Percentiles rank a stretch among this genome's conserved stretches.
phyloP scores from a whole-genome alignment of 345 rosid genomes.

The Populus simonii region DNA sequence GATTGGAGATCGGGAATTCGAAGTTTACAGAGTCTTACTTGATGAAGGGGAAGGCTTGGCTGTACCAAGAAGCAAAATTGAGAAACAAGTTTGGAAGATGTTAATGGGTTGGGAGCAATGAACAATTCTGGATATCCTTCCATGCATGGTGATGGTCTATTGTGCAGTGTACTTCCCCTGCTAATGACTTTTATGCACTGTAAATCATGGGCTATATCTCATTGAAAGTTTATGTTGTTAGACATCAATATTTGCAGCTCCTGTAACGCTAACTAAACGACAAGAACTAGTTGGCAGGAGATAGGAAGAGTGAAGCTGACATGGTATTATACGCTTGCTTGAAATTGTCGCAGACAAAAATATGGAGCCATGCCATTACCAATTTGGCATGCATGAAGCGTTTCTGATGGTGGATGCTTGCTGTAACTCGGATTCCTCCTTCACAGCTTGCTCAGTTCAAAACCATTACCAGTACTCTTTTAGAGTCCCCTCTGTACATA shows the following conservation, averaged over 20 bases:
- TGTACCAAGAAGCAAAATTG: constrained; percentile 48
- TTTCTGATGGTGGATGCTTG: constrained; percentile 1
- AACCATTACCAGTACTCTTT: not conserved
- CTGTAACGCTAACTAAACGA: not conserved
- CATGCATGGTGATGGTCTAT: not conserved
- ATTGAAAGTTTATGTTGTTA: constrained; percentile 3
- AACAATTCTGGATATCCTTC: not conserved
- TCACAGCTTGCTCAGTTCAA: not conserved
- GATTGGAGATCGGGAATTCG: constrained; percentile 81
- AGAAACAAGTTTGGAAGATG: constrained; percentile 78
- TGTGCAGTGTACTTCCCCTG: not conserved
- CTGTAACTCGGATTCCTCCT: not conserved
- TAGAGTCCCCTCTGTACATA: not conserved
- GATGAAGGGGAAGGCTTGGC: constrained; percentile 67
- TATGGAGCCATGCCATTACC: not conserved
- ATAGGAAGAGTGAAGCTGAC: not conserved
- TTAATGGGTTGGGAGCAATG: constrained; percentile 87
- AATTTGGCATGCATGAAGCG: not conserved
- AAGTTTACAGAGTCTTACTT: constrained; percentile 79
- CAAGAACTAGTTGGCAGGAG: constrained; percentile 4
- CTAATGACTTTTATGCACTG: not conserved
- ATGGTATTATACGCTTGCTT: not conserved
- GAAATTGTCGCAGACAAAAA: not conserved
- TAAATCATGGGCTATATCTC: constrained; percentile 9
- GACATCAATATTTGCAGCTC: not conserved